Conservation (phyloP, 495 filamentous ascomycete species). For the Trichoderma parareesei region DNA sequence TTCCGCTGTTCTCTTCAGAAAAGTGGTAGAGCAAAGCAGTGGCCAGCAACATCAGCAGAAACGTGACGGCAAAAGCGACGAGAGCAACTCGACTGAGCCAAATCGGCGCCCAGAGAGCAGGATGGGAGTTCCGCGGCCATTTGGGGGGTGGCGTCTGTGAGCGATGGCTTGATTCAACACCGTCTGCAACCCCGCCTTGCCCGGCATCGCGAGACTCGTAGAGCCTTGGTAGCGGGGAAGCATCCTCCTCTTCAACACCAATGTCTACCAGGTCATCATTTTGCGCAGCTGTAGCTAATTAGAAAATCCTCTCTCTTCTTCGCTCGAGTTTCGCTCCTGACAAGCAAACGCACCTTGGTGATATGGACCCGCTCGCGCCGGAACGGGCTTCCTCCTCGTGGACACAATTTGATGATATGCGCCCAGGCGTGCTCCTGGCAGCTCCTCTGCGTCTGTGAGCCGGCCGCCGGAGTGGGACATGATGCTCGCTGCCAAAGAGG, state of each 20-base stretch:
- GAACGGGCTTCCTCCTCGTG: not conserved
- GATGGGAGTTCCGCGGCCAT: not conserved
- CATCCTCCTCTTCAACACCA: not conserved
- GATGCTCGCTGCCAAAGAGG: not conserved
- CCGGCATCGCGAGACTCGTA: not conserved
- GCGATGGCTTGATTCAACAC: not conserved
- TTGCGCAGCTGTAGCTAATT: not conserved
- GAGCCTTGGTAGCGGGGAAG: not conserved
- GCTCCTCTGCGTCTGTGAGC: not conserved
- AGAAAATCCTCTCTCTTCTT: not conserved
- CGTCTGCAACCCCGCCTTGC: not conserved
- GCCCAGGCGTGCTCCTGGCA: not conserved
- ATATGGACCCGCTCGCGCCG: not conserved
- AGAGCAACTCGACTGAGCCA: conserved; percentile 13
- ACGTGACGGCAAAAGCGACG: conserved; percentile 12
- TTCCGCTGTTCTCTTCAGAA: conserved; percentile 16
- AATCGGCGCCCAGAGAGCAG: conserved; percentile 14
- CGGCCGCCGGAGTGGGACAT: not conserved
- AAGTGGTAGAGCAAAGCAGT: conserved; percentile 14
- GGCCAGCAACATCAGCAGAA: conserved; percentile 12
- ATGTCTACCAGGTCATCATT: not conserved
- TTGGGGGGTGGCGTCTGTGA: not conserved
- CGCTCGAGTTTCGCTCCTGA: not conserved
- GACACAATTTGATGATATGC: not conserved
- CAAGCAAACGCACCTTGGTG: not conserved